Base-by-base conservation (phyloP, 1,284 basidiomycete genomes). In the Cryptococcus sp. region DNA sequence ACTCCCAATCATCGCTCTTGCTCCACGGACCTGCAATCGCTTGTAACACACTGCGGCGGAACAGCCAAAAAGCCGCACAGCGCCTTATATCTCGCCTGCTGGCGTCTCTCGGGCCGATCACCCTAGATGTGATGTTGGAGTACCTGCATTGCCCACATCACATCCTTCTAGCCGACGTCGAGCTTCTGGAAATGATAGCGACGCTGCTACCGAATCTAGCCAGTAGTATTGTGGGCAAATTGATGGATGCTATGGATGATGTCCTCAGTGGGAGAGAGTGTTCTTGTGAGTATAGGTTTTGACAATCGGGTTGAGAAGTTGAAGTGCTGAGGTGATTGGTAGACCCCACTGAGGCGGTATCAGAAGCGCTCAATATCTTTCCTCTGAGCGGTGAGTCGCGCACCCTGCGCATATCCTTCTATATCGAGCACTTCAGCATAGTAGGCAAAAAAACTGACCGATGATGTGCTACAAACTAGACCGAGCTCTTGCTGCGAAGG, bases 161-260 rank as follows among this genome's bases (percentile, higher is more conserved):
- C 17, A 57, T 69, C 37, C 60, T 73, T 11, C 52, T 73, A 13
- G 53, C 54, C 16, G 65, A 71, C 48, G 67, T 71, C 6, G 45
- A 52, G 8, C 54, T 73, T 34, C 57, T 73, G 6, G 65, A 70
- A 37, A 63, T 63, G 58, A 69, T 69, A 29, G 69, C 71, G 7
- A 65, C 57, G 1, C 50, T 71, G 4, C 52, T 73, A 11, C 69
- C 71, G 1, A 65, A 64, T 39, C 44, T 71, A 19, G 43, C 58
- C 2, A 58, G 54, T 50, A 53, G 64, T 50, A 70, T 70, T 44
- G 65, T 65, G 11, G 62, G 62, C 43, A 65, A 55, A 23, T 44
- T 73, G 48, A 62, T 53, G 5, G 66, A 69, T 40, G 62, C 66
- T 29, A 69, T 73, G 26, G 66, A 69, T 22, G 65, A 67, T 29